Conservation (phyloP, 2,329 filamentous ascomycete genomes). For the Zelopaecilomyces penicillatus region DNA sequence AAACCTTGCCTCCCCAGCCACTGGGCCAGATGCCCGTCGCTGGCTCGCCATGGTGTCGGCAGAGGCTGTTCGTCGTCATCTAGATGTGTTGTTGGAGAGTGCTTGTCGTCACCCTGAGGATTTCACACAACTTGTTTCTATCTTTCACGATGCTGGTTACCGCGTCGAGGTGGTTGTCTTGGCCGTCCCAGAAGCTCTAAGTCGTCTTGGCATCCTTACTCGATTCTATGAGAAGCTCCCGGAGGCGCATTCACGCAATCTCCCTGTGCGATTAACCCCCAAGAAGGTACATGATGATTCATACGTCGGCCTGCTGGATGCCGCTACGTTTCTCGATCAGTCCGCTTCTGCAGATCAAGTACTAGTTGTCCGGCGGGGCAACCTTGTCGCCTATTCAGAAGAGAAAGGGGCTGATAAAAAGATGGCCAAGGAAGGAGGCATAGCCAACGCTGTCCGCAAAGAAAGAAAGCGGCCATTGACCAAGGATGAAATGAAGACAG, state of each 20-base stretch:
- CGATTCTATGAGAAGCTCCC: constrained; percentile 28
- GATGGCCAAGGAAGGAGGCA: constrained; percentile 4
- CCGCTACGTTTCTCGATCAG: constrained; percentile 29
- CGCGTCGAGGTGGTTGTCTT: constrained; percentile 31
- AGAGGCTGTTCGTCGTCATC: constrained; percentile 21
- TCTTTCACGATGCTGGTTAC: constrained; percentile 28
- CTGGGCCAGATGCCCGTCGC: constrained; percentile 31
- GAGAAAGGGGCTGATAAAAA: constrained; percentile 4
- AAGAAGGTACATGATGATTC: constrained; percentile 37
- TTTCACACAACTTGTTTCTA: constrained; percentile 26
- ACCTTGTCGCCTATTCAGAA: constrained; percentile 24
- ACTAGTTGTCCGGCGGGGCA: constrained; percentile 30
- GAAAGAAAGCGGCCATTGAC: constrained; percentile 23
- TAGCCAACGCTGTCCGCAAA: constrained; percentile 15
- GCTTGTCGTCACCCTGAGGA: constrained; percentile 36
- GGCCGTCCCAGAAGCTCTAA: constrained; percentile 33
- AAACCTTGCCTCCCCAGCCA: constrained; percentile 29
- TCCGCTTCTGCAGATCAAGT: constrained; percentile 24
- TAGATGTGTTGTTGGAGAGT: constrained; percentile 35
- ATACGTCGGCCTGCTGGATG: constrained; percentile 29
- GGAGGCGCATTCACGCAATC: constrained; percentile 24
- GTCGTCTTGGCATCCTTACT: constrained; percentile 33
- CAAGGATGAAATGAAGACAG: constrained; percentile 15
- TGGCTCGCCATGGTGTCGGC: constrained; percentile 35
- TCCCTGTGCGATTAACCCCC: constrained; percentile 35